Conservation (phyloP, 2,329 filamentous ascomycete species). For the Aspergillus amoenus region DNA sequence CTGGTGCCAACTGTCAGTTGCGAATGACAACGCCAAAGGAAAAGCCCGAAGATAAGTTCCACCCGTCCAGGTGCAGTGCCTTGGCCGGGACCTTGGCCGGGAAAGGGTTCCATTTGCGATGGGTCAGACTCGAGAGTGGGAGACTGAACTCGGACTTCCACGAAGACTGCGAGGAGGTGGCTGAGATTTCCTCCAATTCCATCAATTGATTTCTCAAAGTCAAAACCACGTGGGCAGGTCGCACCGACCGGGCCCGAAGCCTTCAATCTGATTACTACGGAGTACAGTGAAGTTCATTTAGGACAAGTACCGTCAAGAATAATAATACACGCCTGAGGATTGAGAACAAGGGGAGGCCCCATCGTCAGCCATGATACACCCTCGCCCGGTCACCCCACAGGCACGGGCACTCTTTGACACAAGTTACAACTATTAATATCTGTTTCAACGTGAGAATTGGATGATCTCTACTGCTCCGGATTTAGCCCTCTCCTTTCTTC, state of each 20-base stretch:
- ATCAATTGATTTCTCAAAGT: too few species aligned
- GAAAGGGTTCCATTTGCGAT: not conserved
- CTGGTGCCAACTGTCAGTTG: conserved; percentile 4
- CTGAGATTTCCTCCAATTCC: not conserved
- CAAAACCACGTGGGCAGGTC: too few species aligned
- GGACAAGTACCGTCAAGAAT: not conserved
- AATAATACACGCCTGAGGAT: not conserved
- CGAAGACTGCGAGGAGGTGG: not conserved
- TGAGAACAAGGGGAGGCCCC: not conserved
- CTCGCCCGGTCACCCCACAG: not conserved
- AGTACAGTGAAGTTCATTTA: not conserved
- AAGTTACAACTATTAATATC: not conserved
- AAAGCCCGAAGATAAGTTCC: not conserved
- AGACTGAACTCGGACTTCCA: not conserved
- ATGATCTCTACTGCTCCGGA: not conserved
- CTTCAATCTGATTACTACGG: not conserved
- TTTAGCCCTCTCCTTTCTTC: not conserved
- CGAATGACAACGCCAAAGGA: not conserved
- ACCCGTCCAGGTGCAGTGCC: not conserved
- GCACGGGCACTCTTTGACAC: not conserved
- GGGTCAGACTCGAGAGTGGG: not conserved
- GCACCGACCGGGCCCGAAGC: too few species aligned
- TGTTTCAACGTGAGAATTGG: not conserved
- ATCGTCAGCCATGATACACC: not conserved
- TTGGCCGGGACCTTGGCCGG: not conserved